Conservation (phyloP, 495 filamentous ascomycete genomes). For the Podospora bellae-mahoneyi region DNA sequence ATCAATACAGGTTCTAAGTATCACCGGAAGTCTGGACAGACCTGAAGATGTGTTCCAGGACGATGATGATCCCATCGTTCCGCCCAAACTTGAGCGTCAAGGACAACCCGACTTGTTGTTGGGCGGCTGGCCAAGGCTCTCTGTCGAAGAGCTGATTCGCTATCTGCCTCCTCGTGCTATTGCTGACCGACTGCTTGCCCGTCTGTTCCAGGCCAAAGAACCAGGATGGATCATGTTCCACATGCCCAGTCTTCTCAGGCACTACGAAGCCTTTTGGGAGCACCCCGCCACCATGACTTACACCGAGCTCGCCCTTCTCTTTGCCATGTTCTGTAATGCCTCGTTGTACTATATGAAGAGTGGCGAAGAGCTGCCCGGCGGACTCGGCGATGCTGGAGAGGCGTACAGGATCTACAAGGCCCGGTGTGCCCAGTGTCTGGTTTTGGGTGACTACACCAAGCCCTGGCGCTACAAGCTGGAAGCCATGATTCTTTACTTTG, state of each 20-base stretch:
- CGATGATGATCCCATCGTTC: constrained; percentile 30
- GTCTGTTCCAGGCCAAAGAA: constrained; percentile 46
- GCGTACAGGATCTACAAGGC: constrained; percentile 1
- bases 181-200: constrained; percentile 45
- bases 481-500: constrained; percentile 37
- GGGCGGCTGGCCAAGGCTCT: constrained; percentile 34
- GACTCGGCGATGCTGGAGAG: constrained; percentile 17
- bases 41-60: constrained; percentile 19
- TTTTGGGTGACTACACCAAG: constrained; percentile 43
- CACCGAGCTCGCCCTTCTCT: constrained; percentile 33
- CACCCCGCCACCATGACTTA: constrained; percentile 18
- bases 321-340: constrained; percentile 30
- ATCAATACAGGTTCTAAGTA: constrained; percentile 28
- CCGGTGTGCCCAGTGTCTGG: constrained; percentile 30
- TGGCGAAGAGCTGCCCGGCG: constrained; percentile 27
- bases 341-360: constrained; percentile 24
- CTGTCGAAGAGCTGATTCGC: constrained; percentile 39
- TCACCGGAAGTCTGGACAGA: constrained; percentile 24
- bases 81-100: constrained; percentile 18
- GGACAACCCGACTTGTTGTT: constrained; percentile 41
- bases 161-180: constrained; percentile 43
- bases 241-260: constrained; percentile 43
- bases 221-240: constrained; percentile 43
- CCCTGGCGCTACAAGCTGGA: constrained; percentile 41
- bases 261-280: constrained; percentile 36